Evolutionary conservation across 2,329 filamentous ascomycete species (phyloP).

Genomic region (Dothidotthia symphoricarpi): DNA sequence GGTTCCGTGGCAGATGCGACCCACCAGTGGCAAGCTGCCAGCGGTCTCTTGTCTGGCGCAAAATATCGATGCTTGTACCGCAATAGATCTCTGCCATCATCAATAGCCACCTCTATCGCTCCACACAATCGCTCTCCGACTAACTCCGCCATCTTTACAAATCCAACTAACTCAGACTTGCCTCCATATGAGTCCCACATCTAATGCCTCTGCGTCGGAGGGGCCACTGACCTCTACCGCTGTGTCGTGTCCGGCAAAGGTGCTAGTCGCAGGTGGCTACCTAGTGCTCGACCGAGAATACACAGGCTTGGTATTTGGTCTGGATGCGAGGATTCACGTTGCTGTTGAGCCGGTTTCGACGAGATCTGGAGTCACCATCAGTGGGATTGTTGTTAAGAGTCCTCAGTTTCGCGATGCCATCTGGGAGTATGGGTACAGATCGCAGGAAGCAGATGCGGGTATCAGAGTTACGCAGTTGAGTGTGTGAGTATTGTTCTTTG

Average conservation of each 20-base stretch:
- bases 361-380: slow-evolving; percentile 59
- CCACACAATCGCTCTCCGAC: slow-evolving; percentile 16
- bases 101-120: slow-evolving; percentile 12
- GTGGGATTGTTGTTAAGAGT: slow-evolving; percentile 80
- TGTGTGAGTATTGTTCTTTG: slow-evolving; percentile 58
- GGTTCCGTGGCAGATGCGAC: slow-evolving; percentile 11
- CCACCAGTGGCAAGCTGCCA: slow-evolving; percentile 8
- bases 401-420: slow-evolving; percentile 85
- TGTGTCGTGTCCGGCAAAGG: slow-evolving; percentile 92
- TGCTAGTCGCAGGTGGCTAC: slow-evolving; percentile 91
- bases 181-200: slow-evolving; percentile 16
- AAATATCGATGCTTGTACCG: not conserved
- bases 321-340: slow-evolving; percentile 64
- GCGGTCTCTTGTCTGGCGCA: not conserved
- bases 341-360: slow-evolving; percentile 57
- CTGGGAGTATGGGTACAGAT: slow-evolving; percentile 82
- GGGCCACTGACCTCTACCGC: slow-evolving; percentile 29
- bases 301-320: slow-evolving; percentile 68
- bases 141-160: slow-evolving; percentile 9
- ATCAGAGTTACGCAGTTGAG: slow-evolving; percentile 77
- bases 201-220: slow-evolving; percentile 11
- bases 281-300: slow-evolving; percentile 86
- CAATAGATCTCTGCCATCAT: slow-evolving; percentile 16
- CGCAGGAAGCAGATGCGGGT: slow-evolving; percentile 69
- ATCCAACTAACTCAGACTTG: slow-evolving; percentile 32